Evolutionary conservation across 352 stramenopile genomes (phyloP).

Genomic region (Globisporangium iwayamae): DNA sequence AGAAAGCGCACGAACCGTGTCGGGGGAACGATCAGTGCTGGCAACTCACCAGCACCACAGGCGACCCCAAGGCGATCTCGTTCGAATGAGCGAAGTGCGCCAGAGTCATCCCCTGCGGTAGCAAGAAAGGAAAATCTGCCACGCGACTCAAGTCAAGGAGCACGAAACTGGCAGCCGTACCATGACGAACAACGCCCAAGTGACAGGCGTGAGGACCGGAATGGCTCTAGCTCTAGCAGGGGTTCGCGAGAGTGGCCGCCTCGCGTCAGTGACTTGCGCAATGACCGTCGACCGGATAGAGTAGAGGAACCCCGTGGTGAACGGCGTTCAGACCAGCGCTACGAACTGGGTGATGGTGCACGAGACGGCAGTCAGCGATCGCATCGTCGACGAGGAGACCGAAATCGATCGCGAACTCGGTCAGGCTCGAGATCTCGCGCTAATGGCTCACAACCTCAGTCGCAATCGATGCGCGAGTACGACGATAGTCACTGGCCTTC

Average conservation of each 20-base stretch:
- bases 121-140: conserved; percentile 1
- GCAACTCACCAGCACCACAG: conserved; percentile 20
- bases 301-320: neutral
- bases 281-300: conserved; percentile 1
- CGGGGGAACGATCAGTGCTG: conserved; percentile 27
- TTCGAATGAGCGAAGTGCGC: conserved; percentile 29
- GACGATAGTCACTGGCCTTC: conserved; percentile 9
- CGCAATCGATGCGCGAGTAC: neutral
- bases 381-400: neutral
- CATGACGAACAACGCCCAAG: conserved; percentile 7
- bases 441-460: neutral
- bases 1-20: conserved; percentile 34
- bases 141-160: neutral
- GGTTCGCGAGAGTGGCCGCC: conserved; percentile 10
- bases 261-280: conserved; percentile 5
- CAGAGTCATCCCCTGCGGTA: conserved; percentile 8
- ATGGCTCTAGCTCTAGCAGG: neutral
- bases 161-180: conserved; percentile 9
- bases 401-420: conserved; percentile 7
- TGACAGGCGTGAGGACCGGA: neutral
- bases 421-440: conserved; percentile 3
- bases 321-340: conserved; percentile 1
- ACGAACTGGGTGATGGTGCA: neutral
- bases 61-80: conserved; percentile 22
- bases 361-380: neutral